phyloP scores from a whole-genome alignment of 164 flowering plant genomes.

The Piper longum region DNA sequence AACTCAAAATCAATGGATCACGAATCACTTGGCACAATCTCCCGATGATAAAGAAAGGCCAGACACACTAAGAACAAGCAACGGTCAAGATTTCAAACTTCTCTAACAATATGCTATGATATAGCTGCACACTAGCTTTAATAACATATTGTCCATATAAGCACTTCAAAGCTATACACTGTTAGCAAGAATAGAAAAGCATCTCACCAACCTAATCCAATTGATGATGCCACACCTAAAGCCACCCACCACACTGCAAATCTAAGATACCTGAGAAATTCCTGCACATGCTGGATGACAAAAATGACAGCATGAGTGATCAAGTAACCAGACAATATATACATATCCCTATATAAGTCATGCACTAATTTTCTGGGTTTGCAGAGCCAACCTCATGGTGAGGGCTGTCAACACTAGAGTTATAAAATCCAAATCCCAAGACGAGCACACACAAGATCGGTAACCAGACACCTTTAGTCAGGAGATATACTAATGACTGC shows the following conservation, averaged over 20 bases:
- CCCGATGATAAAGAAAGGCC: no score
- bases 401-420: constrained; percentile 51
- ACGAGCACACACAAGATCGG: constrained; percentile 29
- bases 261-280: constrained; percentile 35
- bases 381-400: constrained; percentile 54
- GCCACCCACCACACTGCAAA: constrained; percentile 77
- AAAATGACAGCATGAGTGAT: constrained; percentile 1
- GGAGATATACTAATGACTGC: constrained; percentile 36
- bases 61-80: no score
- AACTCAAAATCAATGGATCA: no score
- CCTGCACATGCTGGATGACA: constrained; percentile 60
- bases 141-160: no score
- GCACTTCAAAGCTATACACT: no score
- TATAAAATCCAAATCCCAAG: constrained; percentile 22
- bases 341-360: neutral
- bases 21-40: no score
- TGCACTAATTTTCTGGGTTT: neutral
- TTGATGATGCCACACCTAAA: constrained; percentile 93
- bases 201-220: constrained; percentile 67
- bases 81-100: no score
- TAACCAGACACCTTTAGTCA: constrained; percentile 56
- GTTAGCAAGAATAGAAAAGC: neutral
- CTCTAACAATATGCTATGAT: no score
- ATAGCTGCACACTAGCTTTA: no score
- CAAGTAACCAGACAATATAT: neutral